A percentile compares a stretch with the other conserved stretches of the same genome.
These are phyloP conservation scores for Ceratobasidium sp. DNA, from an alignment of 1,284 basidiomycete genomes.

Conservation along the genomic window DNA sequence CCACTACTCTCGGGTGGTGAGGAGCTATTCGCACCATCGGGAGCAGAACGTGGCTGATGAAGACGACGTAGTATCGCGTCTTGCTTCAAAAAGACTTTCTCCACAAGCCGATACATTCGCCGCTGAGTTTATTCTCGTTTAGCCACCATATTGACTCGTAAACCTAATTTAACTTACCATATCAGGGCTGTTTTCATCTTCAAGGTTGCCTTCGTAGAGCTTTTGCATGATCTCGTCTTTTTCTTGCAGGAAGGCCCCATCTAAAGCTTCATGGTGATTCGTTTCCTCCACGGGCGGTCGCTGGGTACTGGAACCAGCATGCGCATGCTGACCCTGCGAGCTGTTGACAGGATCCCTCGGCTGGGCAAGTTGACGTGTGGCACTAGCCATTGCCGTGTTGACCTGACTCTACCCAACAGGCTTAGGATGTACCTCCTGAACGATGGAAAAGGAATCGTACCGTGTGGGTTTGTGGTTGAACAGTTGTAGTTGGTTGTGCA, in stretches of 20 bases:
- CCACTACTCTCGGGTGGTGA: neutral
- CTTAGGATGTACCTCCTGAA: neutral
- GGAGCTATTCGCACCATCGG: neutral
- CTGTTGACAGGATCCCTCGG: neutral
- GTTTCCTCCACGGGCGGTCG: neutral
- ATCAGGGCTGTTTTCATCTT: neutral
- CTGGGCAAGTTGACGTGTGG: constrained; percentile 1
- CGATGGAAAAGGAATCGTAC: neutral
- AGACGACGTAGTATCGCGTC: neutral
- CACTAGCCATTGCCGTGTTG: neutral
- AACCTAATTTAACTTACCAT: neutral
- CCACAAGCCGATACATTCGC: no score
- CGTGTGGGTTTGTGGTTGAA: neutral
- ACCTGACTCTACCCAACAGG: neutral
- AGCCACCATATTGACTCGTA: neutral
- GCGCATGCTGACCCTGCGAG: no score
- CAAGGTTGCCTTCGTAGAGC: constrained; percentile 1
- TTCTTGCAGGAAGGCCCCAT: neutral
- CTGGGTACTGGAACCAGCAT: no score
- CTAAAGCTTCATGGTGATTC: neutral
- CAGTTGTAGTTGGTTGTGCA: neutral
- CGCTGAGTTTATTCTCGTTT: neutral
- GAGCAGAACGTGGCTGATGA: neutral
- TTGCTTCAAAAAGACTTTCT: no score
- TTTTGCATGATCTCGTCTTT: neutral